Percentiles rank a stretch among this genome's conserved stretches.
These are phyloP conservation scores for Atalantia buxifolia DNA, from an alignment of 345 rosid species.

Conservation along the genomic window DNA sequence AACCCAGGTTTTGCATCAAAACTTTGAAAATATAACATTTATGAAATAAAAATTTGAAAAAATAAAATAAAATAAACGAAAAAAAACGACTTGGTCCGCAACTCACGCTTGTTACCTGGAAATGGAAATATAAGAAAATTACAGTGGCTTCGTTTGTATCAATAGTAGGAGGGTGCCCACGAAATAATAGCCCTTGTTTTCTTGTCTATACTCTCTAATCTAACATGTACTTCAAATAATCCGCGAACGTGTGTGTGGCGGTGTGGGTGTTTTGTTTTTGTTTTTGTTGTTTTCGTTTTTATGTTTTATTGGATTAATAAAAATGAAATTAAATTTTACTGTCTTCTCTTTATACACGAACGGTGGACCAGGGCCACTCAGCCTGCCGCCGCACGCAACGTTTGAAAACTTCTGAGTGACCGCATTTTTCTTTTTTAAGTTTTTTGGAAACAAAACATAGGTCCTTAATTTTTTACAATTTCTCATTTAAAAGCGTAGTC, in stretches of 20 bases:
- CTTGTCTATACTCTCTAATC: conserved; percentile 5
- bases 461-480: neutral
- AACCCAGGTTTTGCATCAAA: conserved; percentile 9
- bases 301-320: neutral
- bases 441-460: neutral
- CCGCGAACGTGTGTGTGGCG: neutral
- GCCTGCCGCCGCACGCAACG: conserved; percentile 24
- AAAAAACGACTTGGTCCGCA: conserved; percentile 4
- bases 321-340: neutral
- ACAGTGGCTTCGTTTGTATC: conserved; percentile 21
- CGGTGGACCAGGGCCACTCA: conserved; percentile 8
- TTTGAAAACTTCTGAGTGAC: conserved; percentile 6
- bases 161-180: conserved; percentile 7
- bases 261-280: neutral
- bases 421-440: neutral
- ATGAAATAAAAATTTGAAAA: neutral
- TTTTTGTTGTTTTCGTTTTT: neutral
- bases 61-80: neutral
- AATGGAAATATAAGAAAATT: conserved; percentile 20
- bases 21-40: neutral
- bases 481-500: neutral
- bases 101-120: conserved; percentile 28
- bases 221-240: neutral
- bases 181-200: conserved; percentile 3
- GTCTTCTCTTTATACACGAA: neutral